Evolutionary conservation across 495 filamentous ascomycete genomes (phyloP).

Genomic region (Xylaria sp.): DNA sequence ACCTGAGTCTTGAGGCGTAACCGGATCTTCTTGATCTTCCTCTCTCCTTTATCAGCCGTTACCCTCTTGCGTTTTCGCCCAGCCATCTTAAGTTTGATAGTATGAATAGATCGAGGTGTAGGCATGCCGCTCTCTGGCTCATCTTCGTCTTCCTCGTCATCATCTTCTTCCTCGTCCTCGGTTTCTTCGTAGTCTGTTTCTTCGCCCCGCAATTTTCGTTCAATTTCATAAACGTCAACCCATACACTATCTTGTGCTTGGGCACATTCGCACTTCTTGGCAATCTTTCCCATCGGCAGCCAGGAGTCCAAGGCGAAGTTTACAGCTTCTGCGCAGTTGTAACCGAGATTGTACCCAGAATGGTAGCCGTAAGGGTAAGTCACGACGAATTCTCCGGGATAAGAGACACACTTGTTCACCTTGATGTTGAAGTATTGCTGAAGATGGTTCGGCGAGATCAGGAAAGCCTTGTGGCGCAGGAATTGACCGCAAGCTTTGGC

Average conservation of each 20-base stretch:
- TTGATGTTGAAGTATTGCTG: slow-evolving; percentile 89
- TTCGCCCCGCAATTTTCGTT: slow-evolving; percentile 91
- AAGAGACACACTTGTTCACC: slow-evolving; percentile 94
- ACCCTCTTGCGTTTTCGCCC: slow-evolving; percentile 62
- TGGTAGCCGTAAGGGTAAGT: slow-evolving; percentile 99
- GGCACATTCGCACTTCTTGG: slow-evolving; percentile 96
- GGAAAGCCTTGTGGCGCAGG: slow-evolving; percentile 94
- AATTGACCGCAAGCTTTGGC: slow-evolving; percentile 98
- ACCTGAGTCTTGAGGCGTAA: slow-evolving; percentile 71
- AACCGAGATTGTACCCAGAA: slow-evolving; percentile 96
- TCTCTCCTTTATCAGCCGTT: slow-evolving; percentile 46
- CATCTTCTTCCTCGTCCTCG: slow-evolving; percentile 76
- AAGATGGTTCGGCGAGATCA: slow-evolving; percentile 91
- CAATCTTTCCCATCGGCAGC: slow-evolving; percentile 92
- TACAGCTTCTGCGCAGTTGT: slow-evolving; percentile 98
- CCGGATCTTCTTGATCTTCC: slow-evolving; percentile 76
- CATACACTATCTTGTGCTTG: slow-evolving; percentile 89
- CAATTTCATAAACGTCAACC: slow-evolving; percentile 94
- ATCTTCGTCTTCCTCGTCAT: slow-evolving; percentile 69
- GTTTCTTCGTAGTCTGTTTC: slow-evolving; percentile 89
- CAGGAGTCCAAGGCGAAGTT: slow-evolving; percentile 96
- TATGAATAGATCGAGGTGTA: slow-evolving; percentile 69
- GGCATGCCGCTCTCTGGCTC: slow-evolving; percentile 62
- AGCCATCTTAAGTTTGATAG: slow-evolving; percentile 58
- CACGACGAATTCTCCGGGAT: slow-evolving; percentile 97